Evolutionary conservation across 345 rosid genomes (phyloP).

Genomic region (Carallia brachiata): DNA sequence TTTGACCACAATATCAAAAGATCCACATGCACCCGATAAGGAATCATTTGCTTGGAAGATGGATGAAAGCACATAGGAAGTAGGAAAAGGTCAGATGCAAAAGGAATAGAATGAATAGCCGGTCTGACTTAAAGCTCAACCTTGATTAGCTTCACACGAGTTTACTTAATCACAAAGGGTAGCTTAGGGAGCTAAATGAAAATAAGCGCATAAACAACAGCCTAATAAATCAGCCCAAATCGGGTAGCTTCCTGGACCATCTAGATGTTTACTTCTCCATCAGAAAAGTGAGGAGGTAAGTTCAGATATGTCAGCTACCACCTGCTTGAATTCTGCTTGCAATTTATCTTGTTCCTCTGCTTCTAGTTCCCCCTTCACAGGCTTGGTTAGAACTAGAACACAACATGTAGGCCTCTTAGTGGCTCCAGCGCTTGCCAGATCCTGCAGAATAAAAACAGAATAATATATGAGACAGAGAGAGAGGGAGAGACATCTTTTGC

Average conservation of each 20-base stretch:
- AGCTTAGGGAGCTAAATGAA: not conserved
- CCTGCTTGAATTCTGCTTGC: conserved; percentile 58
- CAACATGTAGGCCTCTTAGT: conserved; percentile 98
- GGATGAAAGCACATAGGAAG: too few species aligned
- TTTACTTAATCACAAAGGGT: too few species aligned
- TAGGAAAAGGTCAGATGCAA: too few species aligned
- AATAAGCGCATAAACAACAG: not conserved
- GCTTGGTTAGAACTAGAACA: conserved; percentile 77
- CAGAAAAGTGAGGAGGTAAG: conserved; percentile 51
- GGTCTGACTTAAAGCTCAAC: too few species aligned
- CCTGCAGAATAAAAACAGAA: conserved; percentile 40
- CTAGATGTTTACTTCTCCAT: not conserved
- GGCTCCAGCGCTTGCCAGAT: conserved; percentile 87
- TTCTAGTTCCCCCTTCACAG: conserved; percentile 70
- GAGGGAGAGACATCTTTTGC: not conserved
- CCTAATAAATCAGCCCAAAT: conserved; percentile 11
- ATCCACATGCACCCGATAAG: too few species aligned
- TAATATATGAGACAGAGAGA: not conserved
- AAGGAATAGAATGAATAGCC: too few species aligned
- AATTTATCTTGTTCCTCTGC: conserved; percentile 66
- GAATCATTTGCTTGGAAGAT: too few species aligned
- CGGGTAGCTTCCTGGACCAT: not conserved
- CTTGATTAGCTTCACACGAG: too few species aligned
- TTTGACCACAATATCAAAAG: too few species aligned
- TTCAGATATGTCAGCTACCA: conserved; percentile 60